phyloP scores from a whole-genome alignment of 371 early-diverging fungal genomes.

The Lichtheimia hyalospora region DNA sequence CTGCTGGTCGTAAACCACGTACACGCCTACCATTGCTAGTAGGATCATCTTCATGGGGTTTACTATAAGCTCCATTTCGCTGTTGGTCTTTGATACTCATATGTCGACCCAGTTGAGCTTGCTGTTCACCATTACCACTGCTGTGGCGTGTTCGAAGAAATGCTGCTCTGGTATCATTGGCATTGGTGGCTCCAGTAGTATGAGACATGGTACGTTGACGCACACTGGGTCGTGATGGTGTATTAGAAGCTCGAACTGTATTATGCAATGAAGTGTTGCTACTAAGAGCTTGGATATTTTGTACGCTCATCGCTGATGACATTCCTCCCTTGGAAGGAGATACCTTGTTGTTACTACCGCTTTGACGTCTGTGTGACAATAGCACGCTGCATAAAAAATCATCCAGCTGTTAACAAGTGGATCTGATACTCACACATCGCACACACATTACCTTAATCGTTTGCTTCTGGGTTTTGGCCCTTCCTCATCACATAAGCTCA shows the following conservation, averaged over 20 bases:
- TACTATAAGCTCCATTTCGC: not conserved
- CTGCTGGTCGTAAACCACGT: constrained; percentile 23
- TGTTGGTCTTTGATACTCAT: too few relatives aligned
- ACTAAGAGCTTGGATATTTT: constrained; percentile 8
- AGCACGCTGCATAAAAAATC: constrained; percentile 2
- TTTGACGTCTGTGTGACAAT: constrained; percentile 8
- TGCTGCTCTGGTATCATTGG: constrained; percentile 1
- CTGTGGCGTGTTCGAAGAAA: not conserved
- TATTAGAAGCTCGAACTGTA: not conserved
- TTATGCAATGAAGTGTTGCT: constrained; percentile 3
- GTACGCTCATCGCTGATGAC: constrained; percentile 15
- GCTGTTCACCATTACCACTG: not conserved
- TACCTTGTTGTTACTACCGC: constrained; percentile 4
- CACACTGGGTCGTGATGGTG: not conserved
- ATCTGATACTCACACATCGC: too few relatives aligned
- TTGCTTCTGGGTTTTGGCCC: constrained; percentile 16
- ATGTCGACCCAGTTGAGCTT: not conserved
- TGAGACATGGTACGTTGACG: constrained; percentile 22
- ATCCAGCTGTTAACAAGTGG: not conserved
- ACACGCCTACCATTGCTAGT: constrained; percentile 2
- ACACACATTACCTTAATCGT: constrained; percentile 13
- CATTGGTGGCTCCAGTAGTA: constrained; percentile 7
- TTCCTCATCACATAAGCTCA: constrained; percentile 11
- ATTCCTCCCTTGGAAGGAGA: not conserved
- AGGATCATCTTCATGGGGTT: not conserved